Base-by-base conservation (phyloP, 768 basidiomycete species). In the Pleurotus platypus region DNA sequence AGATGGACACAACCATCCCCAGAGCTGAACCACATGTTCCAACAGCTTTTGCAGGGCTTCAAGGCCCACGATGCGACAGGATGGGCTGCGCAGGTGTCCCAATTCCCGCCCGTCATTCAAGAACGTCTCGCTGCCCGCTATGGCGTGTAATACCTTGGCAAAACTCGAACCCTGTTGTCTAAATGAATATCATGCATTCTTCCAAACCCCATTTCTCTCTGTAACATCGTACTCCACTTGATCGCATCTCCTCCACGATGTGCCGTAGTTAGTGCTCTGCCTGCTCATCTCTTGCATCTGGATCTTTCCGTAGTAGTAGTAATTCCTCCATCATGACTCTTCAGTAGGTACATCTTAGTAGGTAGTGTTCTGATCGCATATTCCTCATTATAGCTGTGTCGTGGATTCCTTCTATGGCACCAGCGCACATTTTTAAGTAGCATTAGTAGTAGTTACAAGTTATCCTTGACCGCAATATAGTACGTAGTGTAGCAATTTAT, bases 1-100 rank as follows among this genome's bases (percentile, higher is more conserved):
- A 83, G 94, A 59, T 99, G 97, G 97, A 90, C 87, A 56, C 84
- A 85, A 57, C 97, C 97, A 0, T 97, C 95, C 1, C 78, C 85
- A 9, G 92, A 96, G 72, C 81, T 99, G 57, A 93, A 97, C 69
- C 78, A 78, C 48, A 98, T 97, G 93, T 99, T 99, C 84, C 83
- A 86, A 67, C 84, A 89, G 72, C 81, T 99, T 49, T 75, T 99
- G 55, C 82, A 79, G 59, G 94, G 92, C 12, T 95, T 98, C 82
- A 94, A 93, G 77, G 82, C 85, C 64, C 91, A 94, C 69, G 86
- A 93, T 61, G 84, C 87, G 40, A 79, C 84, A 35, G 89, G 87
- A 11, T 99, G 97, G 97, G 81, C 84, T 26, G 83, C 85, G 3
- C 91, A 94, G 67, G 84, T 94, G 46, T 70, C 86, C 5, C 77